Conservation (phyloP, 805 yeast genomes). For the Wickerhamiella sergipiensis region DNA sequence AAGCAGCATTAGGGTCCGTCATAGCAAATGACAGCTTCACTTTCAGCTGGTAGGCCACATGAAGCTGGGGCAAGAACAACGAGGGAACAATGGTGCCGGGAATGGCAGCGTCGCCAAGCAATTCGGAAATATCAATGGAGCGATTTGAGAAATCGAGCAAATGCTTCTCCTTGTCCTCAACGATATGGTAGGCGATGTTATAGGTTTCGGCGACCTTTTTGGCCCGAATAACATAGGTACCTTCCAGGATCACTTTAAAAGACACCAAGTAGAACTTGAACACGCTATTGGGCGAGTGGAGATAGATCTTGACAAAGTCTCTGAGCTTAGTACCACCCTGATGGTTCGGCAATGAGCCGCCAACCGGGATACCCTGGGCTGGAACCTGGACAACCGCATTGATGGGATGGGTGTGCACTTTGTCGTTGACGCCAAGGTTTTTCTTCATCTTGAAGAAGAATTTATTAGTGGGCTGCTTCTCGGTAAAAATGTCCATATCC, state of each 20-base stretch:
- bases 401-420: neutral
- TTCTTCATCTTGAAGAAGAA: neutral
- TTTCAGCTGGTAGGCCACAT: neutral
- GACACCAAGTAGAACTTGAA: neutral
- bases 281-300: neutral
- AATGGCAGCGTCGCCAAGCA: neutral
- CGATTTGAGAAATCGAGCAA: neutral
- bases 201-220: neutral
- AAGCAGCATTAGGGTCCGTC: neutral
- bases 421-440: neutral
- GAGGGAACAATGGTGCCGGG: neutral
- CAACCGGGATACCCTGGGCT: neutral
- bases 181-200: neutral
- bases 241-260: neutral
- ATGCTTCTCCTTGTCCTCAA: neutral
- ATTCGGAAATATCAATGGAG: neutral
- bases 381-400: neutral
- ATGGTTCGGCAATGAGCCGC: neutral
- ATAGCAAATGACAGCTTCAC: neutral
- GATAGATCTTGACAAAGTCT: neutral
- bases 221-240: neutral
- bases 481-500: neutral
- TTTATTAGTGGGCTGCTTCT: neutral
- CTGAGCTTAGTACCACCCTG: neutral
- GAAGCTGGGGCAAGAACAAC: neutral